Percentiles rank a stretch among this genome's conserved stretches.
Conservation (phyloP, 805 yeast species). For the Ogataea salicorniae region DNA sequence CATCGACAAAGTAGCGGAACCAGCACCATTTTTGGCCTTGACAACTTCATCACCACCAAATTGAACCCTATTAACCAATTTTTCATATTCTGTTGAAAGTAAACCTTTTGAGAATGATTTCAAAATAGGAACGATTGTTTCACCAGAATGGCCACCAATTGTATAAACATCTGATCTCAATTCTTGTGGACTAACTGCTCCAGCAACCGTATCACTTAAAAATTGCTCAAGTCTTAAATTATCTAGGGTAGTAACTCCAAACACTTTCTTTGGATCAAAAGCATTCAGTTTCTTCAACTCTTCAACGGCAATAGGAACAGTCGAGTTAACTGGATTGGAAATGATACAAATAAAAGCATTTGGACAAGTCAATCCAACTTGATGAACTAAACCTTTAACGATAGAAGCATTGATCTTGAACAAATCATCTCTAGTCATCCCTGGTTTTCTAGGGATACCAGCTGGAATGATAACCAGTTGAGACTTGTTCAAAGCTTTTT, state of each 20-base stretch:
- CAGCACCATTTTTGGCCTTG: slow-evolving; percentile 89
- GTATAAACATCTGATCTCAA: slow-evolving; percentile 39
- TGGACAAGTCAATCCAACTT: slow-evolving; percentile 44
- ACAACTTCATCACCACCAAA: slow-evolving; percentile 91
- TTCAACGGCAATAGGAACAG: slow-evolving; percentile 57
- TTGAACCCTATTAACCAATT: slow-evolving; percentile 81
- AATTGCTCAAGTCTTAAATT: slow-evolving; percentile 36
- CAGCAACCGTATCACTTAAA: slow-evolving; percentile 2
- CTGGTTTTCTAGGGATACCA: slow-evolving; percentile 61
- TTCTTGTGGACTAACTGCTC: slow-evolving; percentile 14
- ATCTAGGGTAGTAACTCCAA: slow-evolving; percentile 58
- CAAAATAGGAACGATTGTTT: slow-evolving; percentile 76
- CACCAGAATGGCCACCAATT: slow-evolving; percentile 92
- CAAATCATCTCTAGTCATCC: slow-evolving; percentile 61
- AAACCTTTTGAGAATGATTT: slow-evolving; percentile 3
- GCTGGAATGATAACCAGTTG: slow-evolving; percentile 54
- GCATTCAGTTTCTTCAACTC: slow-evolving; percentile 48
- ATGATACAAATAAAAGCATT: slow-evolving; percentile 50
- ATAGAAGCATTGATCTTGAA: slow-evolving; percentile 55
- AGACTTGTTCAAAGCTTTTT: slow-evolving; percentile 39
- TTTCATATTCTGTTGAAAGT: slow-evolving; percentile 30
- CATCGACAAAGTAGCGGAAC: slow-evolving; percentile 94
- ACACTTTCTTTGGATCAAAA: slow-evolving; percentile 46
- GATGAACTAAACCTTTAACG: slow-evolving; percentile 45
- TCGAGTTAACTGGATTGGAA: slow-evolving; percentile 58